Conservation (phyloP, 805 yeast species). For the Zygosaccharomyces bailii region DNA sequence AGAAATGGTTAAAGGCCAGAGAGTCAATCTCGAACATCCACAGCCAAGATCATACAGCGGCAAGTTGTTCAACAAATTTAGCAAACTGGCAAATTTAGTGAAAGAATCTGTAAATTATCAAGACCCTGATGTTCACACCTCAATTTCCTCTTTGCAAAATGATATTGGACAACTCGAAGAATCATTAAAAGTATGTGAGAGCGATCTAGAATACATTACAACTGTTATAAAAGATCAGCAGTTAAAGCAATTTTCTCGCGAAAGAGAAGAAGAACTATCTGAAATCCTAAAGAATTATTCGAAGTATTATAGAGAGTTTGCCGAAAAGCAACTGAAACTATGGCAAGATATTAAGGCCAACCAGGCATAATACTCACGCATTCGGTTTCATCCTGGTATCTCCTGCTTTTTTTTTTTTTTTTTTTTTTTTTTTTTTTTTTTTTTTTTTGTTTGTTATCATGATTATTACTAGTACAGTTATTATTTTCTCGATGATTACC, state of each 20-base stretch:
- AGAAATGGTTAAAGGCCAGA: constrained; percentile 23
- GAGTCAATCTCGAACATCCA: constrained; percentile 22
- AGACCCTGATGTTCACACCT: constrained; percentile 27
- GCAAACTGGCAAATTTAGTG: constrained; percentile 32
- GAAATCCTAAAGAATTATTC: constrained; percentile 28
- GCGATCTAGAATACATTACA: constrained; percentile 32
- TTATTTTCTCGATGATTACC: background rate
- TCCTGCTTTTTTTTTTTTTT: background rate
- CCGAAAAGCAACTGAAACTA: constrained; percentile 28
- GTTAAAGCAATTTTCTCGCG: constrained; percentile 30
- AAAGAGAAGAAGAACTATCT: constrained; percentile 26
- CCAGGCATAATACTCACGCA: constrained; percentile 6
- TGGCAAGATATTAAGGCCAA: constrained; percentile 30
- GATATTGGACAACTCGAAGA: constrained; percentile 29
- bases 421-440: background rate
- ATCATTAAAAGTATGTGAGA: constrained; percentile 27
- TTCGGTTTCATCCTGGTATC: background rate
- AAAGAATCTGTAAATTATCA: constrained; percentile 34
- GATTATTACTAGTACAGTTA: background rate
- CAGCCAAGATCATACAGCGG: constrained; percentile 28
- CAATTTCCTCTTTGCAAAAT: constrained; percentile 20
- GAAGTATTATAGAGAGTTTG: constrained; percentile 30
- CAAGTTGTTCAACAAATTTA: constrained; percentile 27
- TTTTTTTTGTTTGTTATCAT: background rate
- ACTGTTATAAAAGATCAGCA: constrained; percentile 33